Percentiles rank a stretch among this genome's conserved stretches.
Conservation (phyloP, 2,329 filamentous ascomycete genomes). For the Calonectria hawksworthii region DNA sequence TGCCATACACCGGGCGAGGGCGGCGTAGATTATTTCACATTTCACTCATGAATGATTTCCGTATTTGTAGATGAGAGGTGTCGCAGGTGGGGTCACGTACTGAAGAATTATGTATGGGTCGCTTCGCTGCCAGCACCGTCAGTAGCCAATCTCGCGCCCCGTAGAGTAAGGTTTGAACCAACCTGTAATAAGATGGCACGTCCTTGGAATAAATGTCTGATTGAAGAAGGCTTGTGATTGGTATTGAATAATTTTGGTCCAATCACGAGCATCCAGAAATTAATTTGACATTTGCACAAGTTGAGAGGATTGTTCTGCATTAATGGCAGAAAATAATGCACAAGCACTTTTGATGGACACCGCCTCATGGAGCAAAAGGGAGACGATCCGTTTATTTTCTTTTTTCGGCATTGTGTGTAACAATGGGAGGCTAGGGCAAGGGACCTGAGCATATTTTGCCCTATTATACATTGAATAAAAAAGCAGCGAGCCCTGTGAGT, state of each 20-base stretch:
- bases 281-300: not conserved
- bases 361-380: not conserved
- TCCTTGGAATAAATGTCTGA: not conserved
- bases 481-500: not conserved
- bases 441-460: not conserved
- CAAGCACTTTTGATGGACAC: too few relatives aligned
- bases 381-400: not conserved
- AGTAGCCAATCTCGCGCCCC: not conserved
- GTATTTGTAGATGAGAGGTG: too few relatives aligned
- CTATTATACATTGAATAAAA: not conserved
- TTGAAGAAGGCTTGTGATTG: not conserved
- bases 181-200: not conserved
- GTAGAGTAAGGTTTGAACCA: not conserved
- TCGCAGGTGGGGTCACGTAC: too few relatives aligned
- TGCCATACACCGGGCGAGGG: too few relatives aligned
- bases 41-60: too few relatives aligned
- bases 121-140: not conserved
- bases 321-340: not conserved
- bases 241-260: too few relatives aligned
- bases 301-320: not conserved
- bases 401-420: not conserved
- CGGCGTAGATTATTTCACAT: too few relatives aligned
- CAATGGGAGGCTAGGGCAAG: not conserved
- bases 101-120: not conserved
- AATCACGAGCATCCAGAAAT: not conserved